Percentiles rank a stretch among this genome's conserved stretches.
Evolutionary conservation across 2,329 filamentous ascomycete species (phyloP).

Genomic region (Xylariaceae sp.): DNA sequence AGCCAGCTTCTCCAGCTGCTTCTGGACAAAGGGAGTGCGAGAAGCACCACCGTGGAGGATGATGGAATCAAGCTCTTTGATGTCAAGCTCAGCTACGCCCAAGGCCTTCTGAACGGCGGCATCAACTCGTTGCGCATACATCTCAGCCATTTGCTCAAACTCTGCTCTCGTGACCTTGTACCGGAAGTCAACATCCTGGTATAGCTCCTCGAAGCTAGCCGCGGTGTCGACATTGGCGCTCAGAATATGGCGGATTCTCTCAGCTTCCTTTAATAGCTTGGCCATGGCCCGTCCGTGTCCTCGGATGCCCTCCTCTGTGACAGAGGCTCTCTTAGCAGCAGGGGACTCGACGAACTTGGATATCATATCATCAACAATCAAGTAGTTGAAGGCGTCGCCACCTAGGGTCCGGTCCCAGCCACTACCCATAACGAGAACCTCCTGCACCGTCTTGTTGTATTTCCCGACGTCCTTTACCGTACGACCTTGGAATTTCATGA

Average conservation of each 20-base stretch:
- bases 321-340: conserved; percentile 58
- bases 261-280: conserved; percentile 89
- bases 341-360: conserved; percentile 68
- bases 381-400: conserved; percentile 79
- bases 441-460: conserved; percentile 94
- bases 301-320: conserved; percentile 59
- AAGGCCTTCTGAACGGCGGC: conserved; percentile 70
- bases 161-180: conserved; percentile 77
- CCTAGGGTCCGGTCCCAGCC: conserved; percentile 89
- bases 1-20: conserved; percentile 69
- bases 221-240: conserved; percentile 85
- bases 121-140: conserved; percentile 62
- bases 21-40: conserved; percentile 91
- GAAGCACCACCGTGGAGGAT: conserved; percentile 90
- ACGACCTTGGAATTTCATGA: conserved; percentile 84
- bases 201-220: conserved; percentile 79
- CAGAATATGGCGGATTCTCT: conserved; percentile 78
- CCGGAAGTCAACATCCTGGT: conserved; percentile 87
- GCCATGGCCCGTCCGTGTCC: conserved; percentile 78
- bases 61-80: conserved; percentile 76
- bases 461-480: conserved; percentile 86
- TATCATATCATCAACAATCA: conserved; percentile 88
- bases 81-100: conserved; percentile 62
- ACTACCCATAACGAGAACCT: conserved; percentile 80
- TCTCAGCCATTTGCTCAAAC: conserved; percentile 73